Base-by-base conservation (phyloP, 768 basidiomycete genomes). In the Antrodiella citrinella region DNA sequence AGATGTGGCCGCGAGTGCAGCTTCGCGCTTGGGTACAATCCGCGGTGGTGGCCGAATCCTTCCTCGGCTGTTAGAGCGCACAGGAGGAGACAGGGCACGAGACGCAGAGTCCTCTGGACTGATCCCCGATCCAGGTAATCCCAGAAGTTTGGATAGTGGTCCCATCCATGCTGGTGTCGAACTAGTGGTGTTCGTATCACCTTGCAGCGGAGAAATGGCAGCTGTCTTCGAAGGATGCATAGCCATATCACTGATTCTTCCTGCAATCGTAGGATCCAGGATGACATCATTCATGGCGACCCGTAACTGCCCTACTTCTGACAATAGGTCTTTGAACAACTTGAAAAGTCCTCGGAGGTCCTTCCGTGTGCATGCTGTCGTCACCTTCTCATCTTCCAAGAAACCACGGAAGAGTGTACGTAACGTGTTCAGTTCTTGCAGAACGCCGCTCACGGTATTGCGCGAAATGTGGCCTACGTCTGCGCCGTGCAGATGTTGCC, bases 381-480 rank as follows among this genome's bases (percentile, higher is more conserved):
- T 72, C 4, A 76, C 65, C 55, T 80, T 82, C 46, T 91, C 89
- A 45, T 86, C 84, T 61, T 93, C 91, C 39, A 89, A 66, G 41
- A 84, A 71, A 3, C 72, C 69, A 7, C 87, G 80, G 72, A 91
- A 92, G 42, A 86, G 83, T 5, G 68, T 60, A 1, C 92, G 81
- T n/a, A 95, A 70, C 11, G 72, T 73, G 9, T 73, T 71, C 10
- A 81, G 72, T 47, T 99, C 95, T 21, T 74, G 67, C 12, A 91
- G 60, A 45, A 99, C 81, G 46, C 76, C 75, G 51, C 77, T 76
- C 51, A 98, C 74, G 0, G 92, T 96, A 21, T 77, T 79, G 42
- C 85, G 81, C 0, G 92, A 94, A 15, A 98, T 74, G 62, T 96
- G 86, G 24, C 81, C 78, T 24, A 97, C 77, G 57, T 96, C 92